phyloP scores from a whole-genome alignment of 768 basidiomycete genomes.

The Lactifluus subvellereus region DNA sequence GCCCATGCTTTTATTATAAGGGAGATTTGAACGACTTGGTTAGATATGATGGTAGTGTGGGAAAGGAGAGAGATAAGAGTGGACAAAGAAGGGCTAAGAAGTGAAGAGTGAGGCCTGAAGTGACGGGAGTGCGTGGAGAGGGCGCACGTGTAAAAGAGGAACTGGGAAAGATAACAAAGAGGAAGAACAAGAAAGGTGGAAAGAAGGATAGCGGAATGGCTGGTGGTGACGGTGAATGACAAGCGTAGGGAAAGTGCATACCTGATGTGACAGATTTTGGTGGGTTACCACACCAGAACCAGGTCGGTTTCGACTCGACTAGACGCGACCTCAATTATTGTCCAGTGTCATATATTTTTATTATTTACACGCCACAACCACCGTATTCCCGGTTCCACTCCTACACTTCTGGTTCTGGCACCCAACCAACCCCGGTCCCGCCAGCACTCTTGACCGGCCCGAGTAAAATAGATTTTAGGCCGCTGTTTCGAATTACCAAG shows the following conservation, averaged over 20 bases:
- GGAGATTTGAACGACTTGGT: background rate
- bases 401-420: too few species aligned
- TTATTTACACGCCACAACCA: too few species aligned
- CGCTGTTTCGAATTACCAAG: too few species aligned
- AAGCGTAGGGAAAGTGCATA: constrained; percentile 2
- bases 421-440: too few species aligned
- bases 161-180: background rate
- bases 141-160: background rate
- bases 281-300: too few species aligned
- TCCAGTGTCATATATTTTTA: too few species aligned
- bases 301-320: too few species aligned
- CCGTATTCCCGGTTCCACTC: too few species aligned
- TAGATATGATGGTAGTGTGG: background rate
- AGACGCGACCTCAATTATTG: too few species aligned
- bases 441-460: too few species aligned
- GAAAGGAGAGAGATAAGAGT: background rate
- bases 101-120: background rate
- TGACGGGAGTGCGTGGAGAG: background rate
- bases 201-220: background rate
- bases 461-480: too few species aligned
- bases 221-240: background rate
- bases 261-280: too few species aligned
- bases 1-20: constrained; percentile 16
- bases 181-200: background rate
- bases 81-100: constrained; percentile 3